phyloP scores from a whole-genome alignment of 2,329 filamentous ascomycete species.

The Monilinia fructicola region DNA sequence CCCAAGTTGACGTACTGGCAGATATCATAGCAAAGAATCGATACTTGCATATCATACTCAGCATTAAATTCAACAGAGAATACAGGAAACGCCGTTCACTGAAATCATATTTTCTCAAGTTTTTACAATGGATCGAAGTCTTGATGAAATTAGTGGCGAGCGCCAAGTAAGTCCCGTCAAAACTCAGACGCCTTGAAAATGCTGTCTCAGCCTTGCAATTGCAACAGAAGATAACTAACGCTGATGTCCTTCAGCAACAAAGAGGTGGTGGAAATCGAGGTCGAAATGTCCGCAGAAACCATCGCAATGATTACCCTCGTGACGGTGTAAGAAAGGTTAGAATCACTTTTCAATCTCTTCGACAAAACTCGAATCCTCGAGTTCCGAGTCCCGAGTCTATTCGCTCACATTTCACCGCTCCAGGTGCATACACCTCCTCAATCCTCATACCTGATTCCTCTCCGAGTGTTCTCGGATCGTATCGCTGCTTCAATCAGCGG shows the following conservation, averaged over 20 bases:
- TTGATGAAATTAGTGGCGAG: conserved; percentile 64
- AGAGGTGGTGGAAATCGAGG: conserved; percentile 38
- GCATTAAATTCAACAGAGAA: background rate
- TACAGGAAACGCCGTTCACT: background rate
- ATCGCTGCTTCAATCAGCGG: conserved; percentile 36
- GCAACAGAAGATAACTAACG: conserved; percentile 7
- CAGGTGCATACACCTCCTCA: conserved; percentile 43
- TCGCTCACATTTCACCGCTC: conserved; percentile 26
- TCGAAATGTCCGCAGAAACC: conserved; percentile 40
- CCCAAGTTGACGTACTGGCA: conserved; percentile 11
- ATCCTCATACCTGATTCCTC: conserved; percentile 38
- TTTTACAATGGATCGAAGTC: conserved; percentile 57
- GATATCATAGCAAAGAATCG: background rate
- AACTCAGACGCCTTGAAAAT: conserved; percentile 12
- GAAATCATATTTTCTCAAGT: background rate
- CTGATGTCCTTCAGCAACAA: conserved; percentile 29
- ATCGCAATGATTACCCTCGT: conserved; percentile 58
- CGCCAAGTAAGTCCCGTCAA: conserved; percentile 50
- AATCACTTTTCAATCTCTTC: background rate
- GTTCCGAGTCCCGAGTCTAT: background rate
- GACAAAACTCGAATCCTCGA: background rate
- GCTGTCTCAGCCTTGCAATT: conserved; percentile 35
- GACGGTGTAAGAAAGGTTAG: conserved; percentile 88
- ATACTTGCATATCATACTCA: background rate
- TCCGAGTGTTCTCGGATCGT: conserved; percentile 42